Evolutionary conservation across 495 filamentous ascomycete genomes (phyloP).

Genomic region (Talaromyces thailandensis): DNA sequence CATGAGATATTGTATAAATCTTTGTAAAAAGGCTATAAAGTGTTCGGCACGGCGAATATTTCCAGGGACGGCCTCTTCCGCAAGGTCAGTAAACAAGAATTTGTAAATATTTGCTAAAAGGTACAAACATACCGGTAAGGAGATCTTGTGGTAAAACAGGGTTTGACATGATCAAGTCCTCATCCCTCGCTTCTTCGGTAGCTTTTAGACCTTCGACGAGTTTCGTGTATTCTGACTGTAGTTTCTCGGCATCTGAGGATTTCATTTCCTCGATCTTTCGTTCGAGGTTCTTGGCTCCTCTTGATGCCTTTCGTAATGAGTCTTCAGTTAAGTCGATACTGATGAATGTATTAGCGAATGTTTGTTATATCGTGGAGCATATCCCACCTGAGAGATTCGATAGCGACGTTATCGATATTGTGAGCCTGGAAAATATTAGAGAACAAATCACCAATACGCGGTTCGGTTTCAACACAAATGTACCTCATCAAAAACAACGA

Average conservation of each 20-base stretch:
- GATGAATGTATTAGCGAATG: constrained; percentile 18
- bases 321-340: constrained; percentile 96
- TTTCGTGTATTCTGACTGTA: constrained; percentile 92
- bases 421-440: constrained; percentile 99
- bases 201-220: constrained; percentile 87
- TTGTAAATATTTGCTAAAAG: too few relatives aligned
- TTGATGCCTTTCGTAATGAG: constrained; percentile 76
- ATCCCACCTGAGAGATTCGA: constrained; percentile 53
- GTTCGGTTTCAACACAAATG: constrained; percentile 79
- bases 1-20: constrained; percentile 97
- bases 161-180: constrained; percentile 96
- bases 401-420: constrained; percentile 99
- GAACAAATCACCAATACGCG: constrained; percentile 92
- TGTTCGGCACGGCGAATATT: constrained; percentile 96
- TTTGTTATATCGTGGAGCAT: too few relatives aligned
- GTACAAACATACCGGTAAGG: constrained; percentile 13
- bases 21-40: constrained; percentile 88
- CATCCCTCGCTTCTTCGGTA: constrained; percentile 77
- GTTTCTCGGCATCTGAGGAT: constrained; percentile 77
- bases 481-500: constrained; percentile 91
- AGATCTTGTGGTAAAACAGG: constrained; percentile 41
- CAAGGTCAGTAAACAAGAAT: too few relatives aligned
- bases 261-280: constrained; percentile 89
- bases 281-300: constrained; percentile 85
- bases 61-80: constrained; percentile 89